Base-by-base conservation (phyloP, 2,329 filamentous ascomycete species). In the Incumbomyces lentus region DNA sequence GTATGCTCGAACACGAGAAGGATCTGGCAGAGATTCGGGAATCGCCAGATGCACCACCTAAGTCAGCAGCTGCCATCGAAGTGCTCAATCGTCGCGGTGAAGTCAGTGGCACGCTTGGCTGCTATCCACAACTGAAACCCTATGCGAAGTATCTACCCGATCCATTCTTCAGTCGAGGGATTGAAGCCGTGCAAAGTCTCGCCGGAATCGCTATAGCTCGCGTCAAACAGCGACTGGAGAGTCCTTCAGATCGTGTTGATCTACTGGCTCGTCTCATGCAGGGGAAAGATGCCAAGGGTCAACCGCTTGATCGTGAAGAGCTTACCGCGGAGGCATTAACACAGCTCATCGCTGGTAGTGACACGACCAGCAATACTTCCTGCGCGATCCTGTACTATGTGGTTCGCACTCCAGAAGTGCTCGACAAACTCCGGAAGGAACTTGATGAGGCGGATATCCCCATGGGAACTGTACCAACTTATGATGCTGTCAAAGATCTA, bases 21-120 rank as follows among this genome's bases (percentile, higher is more conserved):
- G 86, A 93, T 61, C 73, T 86, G 13, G 84, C 86, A 2, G 84
- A 90, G 64, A 79, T 90, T 41, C 75, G 80, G 38, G 67, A 69
- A 50, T 74, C 74, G 0, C 78, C 81, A 0, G 71, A 79, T 49
- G 70, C 74, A 1, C 70, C 76, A 2, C 76, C 83, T 3, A 77
- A 78, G 22, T 86, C 83, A 57, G 84, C 83, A 0, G 77, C 82
- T 0, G 89, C 88, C 8, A 86, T 95, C 51, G 81, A 95, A 65
- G 89, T 94, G 3, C 71, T 95, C 46, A 95, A 95, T 67, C 78
- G 88, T 12, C 75, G 88, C 40, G 89, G 88, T 46, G 88, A 95
- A 60, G 86, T 95, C 26, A 89, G 82, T 11, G 84, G 80, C 3
- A 81, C 87, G 0, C 71, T 95, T 2, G 88, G 88, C 1, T 84